Evolutionary conservation across 176 grass and related monocot species (phyloP).

Genomic region (Elaeis guineensis): DNA sequence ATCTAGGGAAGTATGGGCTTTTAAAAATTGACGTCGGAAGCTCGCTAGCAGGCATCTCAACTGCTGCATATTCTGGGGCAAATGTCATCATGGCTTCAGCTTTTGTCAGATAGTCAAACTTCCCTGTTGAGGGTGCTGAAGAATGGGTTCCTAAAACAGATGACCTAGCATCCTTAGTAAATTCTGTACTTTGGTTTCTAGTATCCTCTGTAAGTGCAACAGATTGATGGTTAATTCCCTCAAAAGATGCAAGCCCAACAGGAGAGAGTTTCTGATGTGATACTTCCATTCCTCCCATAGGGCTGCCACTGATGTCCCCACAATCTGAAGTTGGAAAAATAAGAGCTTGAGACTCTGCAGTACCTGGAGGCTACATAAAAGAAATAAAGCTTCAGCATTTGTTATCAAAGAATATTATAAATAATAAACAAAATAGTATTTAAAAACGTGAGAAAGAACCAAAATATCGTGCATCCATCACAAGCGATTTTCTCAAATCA

Average conservation of each 20-base stretch:
- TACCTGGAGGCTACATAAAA: constrained; percentile 82
- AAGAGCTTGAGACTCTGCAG: constrained; percentile 61
- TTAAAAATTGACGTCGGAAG: constrained; percentile 38
- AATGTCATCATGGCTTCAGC: constrained; percentile 90
- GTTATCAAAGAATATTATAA: neutral
- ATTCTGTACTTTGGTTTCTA: constrained; percentile 42
- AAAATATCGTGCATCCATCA: too few relatives aligned
- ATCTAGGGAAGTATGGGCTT: constrained; percentile 69
- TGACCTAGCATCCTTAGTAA: constrained; percentile 45
- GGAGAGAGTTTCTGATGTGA: constrained; percentile 69
- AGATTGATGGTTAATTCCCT: constrained; percentile 55
- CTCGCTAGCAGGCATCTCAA: constrained; percentile 42
- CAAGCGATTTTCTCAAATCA: too few relatives aligned
- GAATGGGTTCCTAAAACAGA: constrained; percentile 23
- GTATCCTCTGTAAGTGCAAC: constrained; percentile 53
- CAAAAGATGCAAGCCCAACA: constrained; percentile 58
- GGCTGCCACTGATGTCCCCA: constrained; percentile 60
- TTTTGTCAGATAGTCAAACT: constrained; percentile 73
- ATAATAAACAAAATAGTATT: neutral
- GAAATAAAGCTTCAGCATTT: constrained; percentile 1
- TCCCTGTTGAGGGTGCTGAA: constrained; percentile 40
- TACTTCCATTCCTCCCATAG: constrained; percentile 57
- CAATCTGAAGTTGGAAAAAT: constrained; percentile 42
- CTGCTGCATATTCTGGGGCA: constrained; percentile 92
- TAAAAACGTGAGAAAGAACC: too few relatives aligned